A percentile compares a stretch with the other conserved stretches of the same genome.
phyloP scores from a whole-genome alignment of 2,329 filamentous ascomycete species.

The Drechmeria coniospora region DNA sequence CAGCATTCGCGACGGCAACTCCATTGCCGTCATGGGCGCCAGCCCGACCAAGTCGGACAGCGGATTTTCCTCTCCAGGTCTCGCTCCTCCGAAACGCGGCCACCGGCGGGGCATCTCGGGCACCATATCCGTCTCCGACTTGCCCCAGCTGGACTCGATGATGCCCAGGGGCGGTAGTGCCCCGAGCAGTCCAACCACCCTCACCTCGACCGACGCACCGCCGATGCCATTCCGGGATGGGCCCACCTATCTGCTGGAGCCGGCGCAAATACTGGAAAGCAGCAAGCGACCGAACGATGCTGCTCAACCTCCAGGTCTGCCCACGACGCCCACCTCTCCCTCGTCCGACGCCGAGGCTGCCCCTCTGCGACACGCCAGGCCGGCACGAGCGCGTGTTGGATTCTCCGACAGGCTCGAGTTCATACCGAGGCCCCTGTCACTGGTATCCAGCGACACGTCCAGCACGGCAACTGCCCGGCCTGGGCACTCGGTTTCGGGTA shows the following conservation, averaged over 20 bases:
- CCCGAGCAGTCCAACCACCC: conserved; percentile 42
- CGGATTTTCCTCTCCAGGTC: conserved; percentile 39
- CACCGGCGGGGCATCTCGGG: conserved; percentile 60
- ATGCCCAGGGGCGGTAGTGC: conserved; percentile 45
- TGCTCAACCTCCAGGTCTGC: not conserved
- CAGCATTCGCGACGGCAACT: conserved; percentile 41
- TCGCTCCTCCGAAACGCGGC: conserved; percentile 38
- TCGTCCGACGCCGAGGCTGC: conserved; percentile 3
- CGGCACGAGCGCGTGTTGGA: conserved; percentile 50
- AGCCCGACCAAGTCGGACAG: conserved; percentile 52
- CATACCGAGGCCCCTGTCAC: conserved; percentile 66
- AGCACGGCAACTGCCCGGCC: conserved; percentile 57
- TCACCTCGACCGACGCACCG: conserved; percentile 13
- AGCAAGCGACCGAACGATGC: not conserved
- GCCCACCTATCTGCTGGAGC: conserved; percentile 4
- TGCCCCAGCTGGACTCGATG: conserved; percentile 43
- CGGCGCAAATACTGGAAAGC: not conserved
- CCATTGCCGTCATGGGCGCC: conserved; percentile 47
- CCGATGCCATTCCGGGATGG: conserved; percentile 10
- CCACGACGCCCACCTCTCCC: conserved; percentile 1
- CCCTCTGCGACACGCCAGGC: conserved; percentile 14
- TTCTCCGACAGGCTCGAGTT: conserved; percentile 78
- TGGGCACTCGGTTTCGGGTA: conserved; percentile 61
- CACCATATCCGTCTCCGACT: conserved; percentile 71
- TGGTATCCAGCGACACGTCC: conserved; percentile 72